Percentiles rank a stretch among this genome's conserved stretches.
Conservation (phyloP, 805 yeast genomes). For the Nakazawaea anatomiae region DNA sequence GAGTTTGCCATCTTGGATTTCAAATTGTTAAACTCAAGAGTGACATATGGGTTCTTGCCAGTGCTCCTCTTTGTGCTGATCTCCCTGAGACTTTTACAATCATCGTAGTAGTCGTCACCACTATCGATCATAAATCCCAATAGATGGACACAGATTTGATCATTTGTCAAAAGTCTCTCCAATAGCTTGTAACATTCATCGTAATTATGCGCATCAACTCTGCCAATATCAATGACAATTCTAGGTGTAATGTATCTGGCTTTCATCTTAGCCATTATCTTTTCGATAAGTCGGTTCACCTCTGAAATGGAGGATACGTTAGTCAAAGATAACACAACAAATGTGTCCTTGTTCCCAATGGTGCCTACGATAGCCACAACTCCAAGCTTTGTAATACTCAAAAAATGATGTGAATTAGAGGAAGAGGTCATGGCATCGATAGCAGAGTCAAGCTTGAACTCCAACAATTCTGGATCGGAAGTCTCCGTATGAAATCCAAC, state of each 20-base stretch:
- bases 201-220: slow-evolving; percentile 16
- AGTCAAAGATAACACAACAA: slow-evolving; percentile 30
- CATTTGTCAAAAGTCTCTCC: slow-evolving; percentile 14
- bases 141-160: slow-evolving; percentile 16
- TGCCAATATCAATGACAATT: slow-evolving; percentile 25
- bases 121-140: slow-evolving; percentile 35
- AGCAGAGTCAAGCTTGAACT: slow-evolving; percentile 27
- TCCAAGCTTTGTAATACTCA: slow-evolving; percentile 42
- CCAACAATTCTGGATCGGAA: slow-evolving; percentile 2
- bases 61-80: slow-evolving; percentile 7
- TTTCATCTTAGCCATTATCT: slow-evolving; percentile 11
- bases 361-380: slow-evolving; percentile 45
- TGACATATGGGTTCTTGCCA: slow-evolving; percentile 11
- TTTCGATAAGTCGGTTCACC: slow-evolving; percentile 2
- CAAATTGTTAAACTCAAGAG: slow-evolving; percentile 17
- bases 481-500: slow-evolving; percentile 33
- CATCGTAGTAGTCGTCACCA: slow-evolving; percentile 29
- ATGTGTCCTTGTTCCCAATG: slow-evolving; percentile 44
- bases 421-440: slow-evolving; percentile 41
- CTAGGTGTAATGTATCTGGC: slow-evolving; percentile 8
- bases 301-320: slow-evolving; percentile 1
- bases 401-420: slow-evolving; percentile 38
- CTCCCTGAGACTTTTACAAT: slow-evolving; percentile 12
- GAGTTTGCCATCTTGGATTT: slow-evolving; percentile 20
- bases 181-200: slow-evolving; percentile 10